Percentiles rank a stretch among this genome's conserved stretches.
Conservation (phyloP, 495 filamentous ascomycete species). For the Aspergillus haitiensis region DNA sequence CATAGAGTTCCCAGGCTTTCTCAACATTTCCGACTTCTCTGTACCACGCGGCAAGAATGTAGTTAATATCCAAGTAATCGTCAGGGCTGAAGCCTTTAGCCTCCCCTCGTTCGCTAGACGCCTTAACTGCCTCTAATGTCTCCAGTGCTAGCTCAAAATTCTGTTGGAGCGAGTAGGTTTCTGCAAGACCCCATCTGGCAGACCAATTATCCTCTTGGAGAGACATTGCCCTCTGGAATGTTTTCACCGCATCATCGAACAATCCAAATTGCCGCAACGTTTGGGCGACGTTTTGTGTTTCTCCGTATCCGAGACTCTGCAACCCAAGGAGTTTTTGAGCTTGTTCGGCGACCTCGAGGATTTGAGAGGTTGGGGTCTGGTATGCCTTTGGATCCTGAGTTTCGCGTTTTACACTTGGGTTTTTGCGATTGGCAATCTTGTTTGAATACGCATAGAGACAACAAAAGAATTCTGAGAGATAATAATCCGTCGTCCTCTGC, state of each 20-base stretch:
- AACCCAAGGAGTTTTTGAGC: not conserved
- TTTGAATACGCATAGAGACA: not conserved
- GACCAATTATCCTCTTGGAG: not conserved
- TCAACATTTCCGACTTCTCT: not conserved
- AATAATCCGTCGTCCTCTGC: not conserved
- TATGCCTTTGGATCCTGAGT: not conserved
- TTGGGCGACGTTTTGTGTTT: not conserved
- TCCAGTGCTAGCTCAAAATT: not conserved
- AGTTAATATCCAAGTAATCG: not conserved
- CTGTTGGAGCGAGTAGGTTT: not conserved
- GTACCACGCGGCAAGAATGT: not conserved
- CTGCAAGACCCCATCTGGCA: not conserved
- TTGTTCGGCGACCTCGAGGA: not conserved
- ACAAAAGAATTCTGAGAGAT: not conserved
- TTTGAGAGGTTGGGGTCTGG: not conserved
- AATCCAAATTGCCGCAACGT: not conserved
- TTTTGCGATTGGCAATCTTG: conserved; percentile 2
- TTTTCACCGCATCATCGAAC: not conserved
- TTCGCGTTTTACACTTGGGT: not conserved
- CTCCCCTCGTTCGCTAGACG: not conserved
- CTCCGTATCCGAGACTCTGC: not conserved
- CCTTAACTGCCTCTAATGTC: not conserved
- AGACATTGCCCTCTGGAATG: not conserved
- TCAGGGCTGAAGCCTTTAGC: not conserved
- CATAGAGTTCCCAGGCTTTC: not conserved